Base-by-base conservation (phyloP, 176 grass and related monocot genomes). In the Eragrostis nindensis region DNA sequence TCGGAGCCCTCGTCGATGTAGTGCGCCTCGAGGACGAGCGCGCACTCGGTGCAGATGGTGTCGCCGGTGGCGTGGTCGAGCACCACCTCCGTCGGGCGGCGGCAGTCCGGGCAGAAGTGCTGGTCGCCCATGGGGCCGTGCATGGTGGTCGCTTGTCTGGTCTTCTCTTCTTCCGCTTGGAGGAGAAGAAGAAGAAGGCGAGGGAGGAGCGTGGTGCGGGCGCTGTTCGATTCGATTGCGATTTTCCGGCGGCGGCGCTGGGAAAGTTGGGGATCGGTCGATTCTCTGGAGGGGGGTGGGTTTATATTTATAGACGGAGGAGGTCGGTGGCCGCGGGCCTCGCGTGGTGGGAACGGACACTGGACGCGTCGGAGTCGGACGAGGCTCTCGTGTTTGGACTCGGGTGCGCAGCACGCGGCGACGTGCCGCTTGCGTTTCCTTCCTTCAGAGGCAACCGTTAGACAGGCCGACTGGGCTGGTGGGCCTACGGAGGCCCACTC, bases 31-130 rank as follows among this genome's bases (percentile, higher is more conserved):
- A 92, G 86, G 54, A 92, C 86, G 62, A 89, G 75, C 54, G 69
- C 90, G 83, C 90, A 92, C 86, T 92, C 90, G 41, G 86, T 86
- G 83, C 90, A 92, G 74, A 92, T 85, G 46, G 86, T 92, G 86
- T 92, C 90, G 74, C 90, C 90, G 47, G 74, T 72, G 73, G 69
- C 16, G 85, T 85, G 89, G 85, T 91, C 89, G 19, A 88, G 50
- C 25, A 88, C 85, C 50, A 69, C 86, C 86, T 79, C 70, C 30
- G 90, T 89, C n/a, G 24, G 2, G 68, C 74, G 73, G 36, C 19
- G 57, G 86, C 90, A 92, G 48, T 86, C 90, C 39, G 79, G 64
- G 79, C 90, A 92, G 83, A 55, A 76, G 6, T 53, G 0, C 62
- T 29, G 21, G 6, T 87, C 85, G 78, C 49, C 24, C 36, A 30